phyloP scores from a whole-genome alignment of 352 stramenopile species.

The Pseudoperonospora humuli region DNA sequence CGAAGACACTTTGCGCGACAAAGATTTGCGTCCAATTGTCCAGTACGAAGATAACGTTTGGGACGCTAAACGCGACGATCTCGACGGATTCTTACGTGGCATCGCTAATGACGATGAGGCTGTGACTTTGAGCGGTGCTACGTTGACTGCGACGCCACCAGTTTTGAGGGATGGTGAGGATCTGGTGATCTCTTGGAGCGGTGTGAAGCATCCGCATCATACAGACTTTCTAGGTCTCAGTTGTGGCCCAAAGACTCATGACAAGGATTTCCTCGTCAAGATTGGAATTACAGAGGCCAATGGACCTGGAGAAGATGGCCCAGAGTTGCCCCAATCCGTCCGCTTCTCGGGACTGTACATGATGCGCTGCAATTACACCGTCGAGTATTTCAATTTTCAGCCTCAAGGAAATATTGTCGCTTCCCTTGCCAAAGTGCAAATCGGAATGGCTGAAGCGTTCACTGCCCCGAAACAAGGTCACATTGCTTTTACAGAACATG shows the following conservation, averaged over 20 bases:
- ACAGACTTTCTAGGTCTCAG: constrained; percentile 65
- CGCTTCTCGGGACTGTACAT: constrained; percentile 66
- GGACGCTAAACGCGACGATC: constrained; percentile 12
- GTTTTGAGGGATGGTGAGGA: constrained; percentile 58
- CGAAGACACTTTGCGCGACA: constrained; percentile 13
- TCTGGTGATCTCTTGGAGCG: constrained; percentile 60
- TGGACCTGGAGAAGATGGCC: constrained; percentile 14
- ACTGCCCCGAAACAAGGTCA: constrained; percentile 61
- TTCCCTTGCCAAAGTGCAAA: constrained; percentile 29
- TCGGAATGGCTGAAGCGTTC: constrained; percentile 54
- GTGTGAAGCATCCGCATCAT: constrained; percentile 34
- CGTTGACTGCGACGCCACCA: constrained; percentile 34
- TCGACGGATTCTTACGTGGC: constrained; percentile 5
- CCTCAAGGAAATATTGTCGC: constrained; percentile 31
- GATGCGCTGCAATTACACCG: constrained; percentile 67
- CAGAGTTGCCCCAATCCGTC: constrained; percentile 26
- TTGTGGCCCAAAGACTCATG: constrained; percentile 45
- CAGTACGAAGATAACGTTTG: constrained; percentile 15
- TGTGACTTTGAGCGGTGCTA: constrained; percentile 1
- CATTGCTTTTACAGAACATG: constrained; percentile 42
- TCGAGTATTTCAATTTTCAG: constrained; percentile 56
- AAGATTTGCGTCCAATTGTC: constrained; percentile 10
- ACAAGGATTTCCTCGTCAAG: constrained; percentile 48
- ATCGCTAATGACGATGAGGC: background rate
- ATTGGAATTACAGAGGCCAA: constrained; percentile 26